Conservation (phyloP, 2,329 filamentous ascomycete genomes). For the Fusarium equiseti region DNA sequence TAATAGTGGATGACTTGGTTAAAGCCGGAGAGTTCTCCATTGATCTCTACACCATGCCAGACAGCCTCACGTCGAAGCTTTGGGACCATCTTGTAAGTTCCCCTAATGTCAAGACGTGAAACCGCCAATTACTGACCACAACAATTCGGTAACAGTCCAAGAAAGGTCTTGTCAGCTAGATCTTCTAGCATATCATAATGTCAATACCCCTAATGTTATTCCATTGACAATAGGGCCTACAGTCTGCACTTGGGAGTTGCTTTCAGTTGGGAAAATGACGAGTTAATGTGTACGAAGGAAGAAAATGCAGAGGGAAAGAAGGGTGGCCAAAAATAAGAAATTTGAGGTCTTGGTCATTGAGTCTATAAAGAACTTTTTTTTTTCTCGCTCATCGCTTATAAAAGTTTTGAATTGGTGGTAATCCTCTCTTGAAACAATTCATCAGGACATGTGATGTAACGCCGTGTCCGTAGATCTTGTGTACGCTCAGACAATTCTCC, state of each 20-base stretch:
- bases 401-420: not conserved
- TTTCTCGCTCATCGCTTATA: not conserved
- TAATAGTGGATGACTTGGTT: slow-evolving; percentile 54
- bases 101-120: not conserved
- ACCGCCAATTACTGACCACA: slow-evolving; percentile 9
- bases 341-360: slow-evolving; percentile 19
- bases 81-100: slow-evolving; percentile 82
- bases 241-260: slow-evolving; percentile 38
- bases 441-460: not conserved
- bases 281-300: slow-evolving; percentile 39
- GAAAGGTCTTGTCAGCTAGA: slow-evolving; percentile 57
- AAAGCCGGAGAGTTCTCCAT: slow-evolving; percentile 96
- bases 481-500: not conserved
- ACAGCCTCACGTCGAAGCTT: slow-evolving; percentile 88
- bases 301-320: slow-evolving; percentile 19
- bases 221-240: slow-evolving; percentile 32
- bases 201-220: slow-evolving; percentile 37
- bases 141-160: slow-evolving; percentile 50
- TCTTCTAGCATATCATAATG: slow-evolving; percentile 30
- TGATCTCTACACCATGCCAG: slow-evolving; percentile 96
- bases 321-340: slow-evolving; percentile 22
- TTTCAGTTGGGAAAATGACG: slow-evolving; percentile 41
- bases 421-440: slow-evolving; percentile 3
- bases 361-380: slow-evolving; percentile 5
- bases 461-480: not conserved